Conservation (phyloP, 495 filamentous ascomycete species). For the Penicillium fimorum region DNA sequence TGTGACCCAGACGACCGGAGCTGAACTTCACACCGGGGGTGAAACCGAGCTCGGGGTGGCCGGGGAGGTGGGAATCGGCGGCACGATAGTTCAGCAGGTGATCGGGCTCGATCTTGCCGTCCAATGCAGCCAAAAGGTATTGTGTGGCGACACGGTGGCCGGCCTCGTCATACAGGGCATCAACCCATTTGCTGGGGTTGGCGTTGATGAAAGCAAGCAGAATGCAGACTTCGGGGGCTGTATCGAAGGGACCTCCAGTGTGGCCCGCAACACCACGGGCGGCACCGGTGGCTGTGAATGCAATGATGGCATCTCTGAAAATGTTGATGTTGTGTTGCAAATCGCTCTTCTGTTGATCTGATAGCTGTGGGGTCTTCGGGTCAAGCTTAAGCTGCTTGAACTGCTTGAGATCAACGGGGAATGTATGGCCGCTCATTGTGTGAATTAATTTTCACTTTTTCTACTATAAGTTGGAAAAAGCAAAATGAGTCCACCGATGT, state of each 20-base stretch:
- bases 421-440: constrained; percentile 28
- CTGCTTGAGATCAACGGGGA: constrained; percentile 40
- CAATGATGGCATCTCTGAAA: constrained; percentile 42
- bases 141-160: constrained; percentile 43
- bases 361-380: constrained; percentile 30
- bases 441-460: background rate
- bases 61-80: constrained; percentile 40
- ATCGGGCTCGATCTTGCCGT: constrained; percentile 38
- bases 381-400: constrained; percentile 43
- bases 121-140: constrained; percentile 36
- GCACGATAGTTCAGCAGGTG: constrained; percentile 43
- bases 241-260: constrained; percentile 45
- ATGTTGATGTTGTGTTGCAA: constrained; percentile 39
- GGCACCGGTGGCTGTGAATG: constrained; percentile 40
- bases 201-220: constrained; percentile 39
- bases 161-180: constrained; percentile 41
- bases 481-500: background rate
- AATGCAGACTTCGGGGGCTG: constrained; percentile 41
- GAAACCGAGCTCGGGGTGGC: constrained; percentile 41
- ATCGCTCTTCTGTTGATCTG: constrained; percentile 34
- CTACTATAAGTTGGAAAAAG: background rate
- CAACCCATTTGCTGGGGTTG: constrained; percentile 30
- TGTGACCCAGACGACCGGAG: constrained; percentile 41
- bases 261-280: constrained; percentile 40
- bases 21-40: constrained; percentile 43